Conservation (phyloP, 164 flowering plant genomes). For the Kingdonia uniflora region DNA sequence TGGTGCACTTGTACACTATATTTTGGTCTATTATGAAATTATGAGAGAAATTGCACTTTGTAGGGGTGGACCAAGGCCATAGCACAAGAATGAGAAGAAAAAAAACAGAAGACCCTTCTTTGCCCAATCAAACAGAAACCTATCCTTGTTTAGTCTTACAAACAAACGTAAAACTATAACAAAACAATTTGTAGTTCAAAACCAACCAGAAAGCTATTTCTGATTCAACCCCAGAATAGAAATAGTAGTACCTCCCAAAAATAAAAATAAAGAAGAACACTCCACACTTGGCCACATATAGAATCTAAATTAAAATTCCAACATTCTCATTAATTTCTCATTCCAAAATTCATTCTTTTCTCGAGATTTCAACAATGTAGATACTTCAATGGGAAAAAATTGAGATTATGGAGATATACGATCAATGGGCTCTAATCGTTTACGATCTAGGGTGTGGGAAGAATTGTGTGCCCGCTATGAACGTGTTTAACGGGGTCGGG, state of each 20-base stretch:
- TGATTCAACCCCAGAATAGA: slow-evolving; percentile 8
- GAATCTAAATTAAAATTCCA: slow-evolving; percentile 11
- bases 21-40: too few species aligned
- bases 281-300: not conserved
- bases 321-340: slow-evolving; percentile 6
- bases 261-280: not conserved
- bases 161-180: slow-evolving; percentile 18
- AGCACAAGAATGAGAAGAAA: too few species aligned
- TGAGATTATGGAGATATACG: not conserved
- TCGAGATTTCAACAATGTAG: slow-evolving; percentile 4
- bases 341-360: not conserved
- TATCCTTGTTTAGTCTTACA: slow-evolving; percentile 10
- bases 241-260: slow-evolving; percentile 1
- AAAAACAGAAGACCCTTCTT: not conserved
- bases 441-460: slow-evolving; percentile 65
- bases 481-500: slow-evolving; percentile 57
- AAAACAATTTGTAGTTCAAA: slow-evolving; percentile 23
- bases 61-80: too few species aligned
- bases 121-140: slow-evolving; percentile 14
- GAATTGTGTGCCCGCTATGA: slow-evolving; percentile 84
- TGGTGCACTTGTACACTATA: too few species aligned
- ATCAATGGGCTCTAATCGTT: not conserved
- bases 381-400: not conserved
- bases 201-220: slow-evolving; percentile 17
- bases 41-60: too few species aligned